Percentiles rank a stretch among this genome's conserved stretches.
phyloP scores from a whole-genome alignment of 352 stramenopile genomes.

The Globisporangium lucens region DNA sequence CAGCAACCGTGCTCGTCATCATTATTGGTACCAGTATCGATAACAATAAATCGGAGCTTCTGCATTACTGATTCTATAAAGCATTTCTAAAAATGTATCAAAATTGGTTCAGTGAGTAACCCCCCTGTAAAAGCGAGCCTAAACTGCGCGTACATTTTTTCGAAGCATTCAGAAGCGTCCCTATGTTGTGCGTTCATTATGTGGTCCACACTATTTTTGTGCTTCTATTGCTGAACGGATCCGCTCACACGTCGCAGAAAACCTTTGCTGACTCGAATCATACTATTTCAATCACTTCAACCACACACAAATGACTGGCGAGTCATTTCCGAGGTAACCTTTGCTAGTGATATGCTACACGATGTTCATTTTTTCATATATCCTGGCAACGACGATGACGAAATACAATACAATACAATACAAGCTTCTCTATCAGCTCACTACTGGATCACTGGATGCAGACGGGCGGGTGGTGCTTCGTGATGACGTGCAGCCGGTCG shows the following conservation, averaged over 20 bases:
- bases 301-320: no score
- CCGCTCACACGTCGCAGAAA: background rate
- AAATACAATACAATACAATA: background rate
- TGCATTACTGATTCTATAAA: no score
- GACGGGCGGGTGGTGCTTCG: conserved; percentile 22
- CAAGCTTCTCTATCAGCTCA: conserved; percentile 1
- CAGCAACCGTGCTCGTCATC: no score
- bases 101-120: background rate
- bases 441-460: conserved; percentile 21
- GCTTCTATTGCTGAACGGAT: background rate
- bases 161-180: background rate
- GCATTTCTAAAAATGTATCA: no score
- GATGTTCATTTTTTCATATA: background rate
- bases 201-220: background rate
- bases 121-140: background rate
- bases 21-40: no score
- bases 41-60: no score
- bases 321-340: background rate
- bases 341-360: background rate
- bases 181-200: background rate
- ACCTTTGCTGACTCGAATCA: background rate
- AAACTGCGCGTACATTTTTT: background rate
- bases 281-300: background rate
- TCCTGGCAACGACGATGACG: background rate
- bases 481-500: conserved; percentile 43